Base-by-base conservation (phyloP, 164 flowering plant species). In the Vitis rupestris region DNA sequence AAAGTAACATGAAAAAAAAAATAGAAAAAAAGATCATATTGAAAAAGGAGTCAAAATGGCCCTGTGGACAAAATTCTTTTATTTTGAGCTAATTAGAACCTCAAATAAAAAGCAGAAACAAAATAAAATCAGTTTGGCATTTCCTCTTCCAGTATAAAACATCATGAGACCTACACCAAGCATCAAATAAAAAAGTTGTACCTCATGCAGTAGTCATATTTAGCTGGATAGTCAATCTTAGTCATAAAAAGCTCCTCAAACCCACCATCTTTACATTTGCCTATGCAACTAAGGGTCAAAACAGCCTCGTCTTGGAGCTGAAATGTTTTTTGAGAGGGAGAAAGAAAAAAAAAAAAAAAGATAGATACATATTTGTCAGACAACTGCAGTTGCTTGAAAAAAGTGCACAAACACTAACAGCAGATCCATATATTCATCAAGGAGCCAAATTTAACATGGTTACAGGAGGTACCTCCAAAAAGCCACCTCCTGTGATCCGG, bases 281-380 rank as follows among this genome's bases (percentile, higher is more conserved):
- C 77, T 70, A 89, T 70, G 85, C 90, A 90, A 67, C 63, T 72
- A 64, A 89, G 87, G 8, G 91, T 78, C 75, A 79, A 66, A 66
- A 87, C 79, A 78, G 98, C 92, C 81, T 93, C 97, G 29, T 85
- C 86, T 59, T 76, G 94, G 52, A 95, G 93, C 98, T 95, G 80
- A 67, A 80, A 71, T 29, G 16, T 61, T 15, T 37, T 37, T 37
- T 6, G 44, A 37, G 44, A 37, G 44, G 50, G 64, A 63, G 15
- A 48, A 70, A 17, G 17, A 17, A 17, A 17, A 17, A 17, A 17
- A 16, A 70, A 2, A 66, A 59, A 13, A 10, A 61, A 15, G 47
- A 65, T 53, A 19, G 62, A 65, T 3, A 48, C 9, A 15, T 3
- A 48, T 14, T 58, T 27, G 27, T 47, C 16, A 55, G 51, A 74